Evolutionary conservation across 2,329 filamentous ascomycete species (phyloP).

Genomic region (Claviceps humidiphila): DNA sequence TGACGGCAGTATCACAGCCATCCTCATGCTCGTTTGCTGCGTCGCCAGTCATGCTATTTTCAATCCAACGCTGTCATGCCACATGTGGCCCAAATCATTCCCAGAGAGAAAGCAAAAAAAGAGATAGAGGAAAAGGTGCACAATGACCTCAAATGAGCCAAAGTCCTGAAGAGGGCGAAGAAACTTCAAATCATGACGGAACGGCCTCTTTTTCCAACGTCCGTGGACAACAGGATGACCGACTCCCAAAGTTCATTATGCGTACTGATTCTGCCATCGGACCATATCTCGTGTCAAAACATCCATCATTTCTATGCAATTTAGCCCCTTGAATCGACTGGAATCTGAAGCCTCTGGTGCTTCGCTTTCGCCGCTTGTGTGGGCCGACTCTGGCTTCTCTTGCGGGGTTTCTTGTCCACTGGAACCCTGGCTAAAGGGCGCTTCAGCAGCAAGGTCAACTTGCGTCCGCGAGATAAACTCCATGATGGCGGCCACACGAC

Average conservation of each 20-base stretch:
- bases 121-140: not conserved
- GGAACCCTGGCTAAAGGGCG: constrained; percentile 26
- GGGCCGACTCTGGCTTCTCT: constrained; percentile 20
- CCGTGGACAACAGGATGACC: not conserved
- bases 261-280: constrained; percentile 70
- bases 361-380: constrained; percentile 20
- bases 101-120: not conserved
- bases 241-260: constrained; percentile 13
- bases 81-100: constrained; percentile 3
- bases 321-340: constrained; percentile 60
- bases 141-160: not conserved
- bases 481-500: constrained; percentile 69
- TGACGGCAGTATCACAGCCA: not conserved
- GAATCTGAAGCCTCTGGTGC: constrained; percentile 12
- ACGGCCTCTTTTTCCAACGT: not conserved
- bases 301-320: constrained; percentile 84
- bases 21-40: not conserved
- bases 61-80: constrained; percentile 6
- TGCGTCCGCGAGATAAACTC: constrained; percentile 86
- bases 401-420: constrained; percentile 23
- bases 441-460: constrained; percentile 65
- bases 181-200: not conserved
- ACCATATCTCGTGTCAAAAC: constrained; percentile 65
- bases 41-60: constrained; percentile 5
- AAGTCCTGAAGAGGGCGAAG: not conserved